Evolutionary conservation across 257 asterid genomes (phyloP).

Genomic region (Plectranthus barbatus): DNA sequence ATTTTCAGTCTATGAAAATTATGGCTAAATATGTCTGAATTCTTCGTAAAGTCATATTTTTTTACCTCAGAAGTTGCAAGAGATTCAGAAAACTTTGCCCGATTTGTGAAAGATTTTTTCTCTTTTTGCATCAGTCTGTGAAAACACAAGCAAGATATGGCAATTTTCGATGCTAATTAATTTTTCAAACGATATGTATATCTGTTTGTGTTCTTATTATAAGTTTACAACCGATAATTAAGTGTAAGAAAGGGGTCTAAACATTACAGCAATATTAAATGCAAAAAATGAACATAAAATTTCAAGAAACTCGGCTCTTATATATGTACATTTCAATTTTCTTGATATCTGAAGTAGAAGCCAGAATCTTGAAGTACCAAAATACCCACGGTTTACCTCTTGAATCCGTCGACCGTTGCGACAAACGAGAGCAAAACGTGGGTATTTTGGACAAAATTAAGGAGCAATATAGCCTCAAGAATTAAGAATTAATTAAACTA

Average conservation of each 20-base stretch:
- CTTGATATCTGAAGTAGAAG: slow-evolving; percentile 20
- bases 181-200: no score
- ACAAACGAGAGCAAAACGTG: slow-evolving; percentile 51
- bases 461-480: neutral
- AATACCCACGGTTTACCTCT: slow-evolving; percentile 80
- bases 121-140: slow-evolving; percentile 12
- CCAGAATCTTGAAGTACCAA: slow-evolving; percentile 40
- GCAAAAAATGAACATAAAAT: neutral
- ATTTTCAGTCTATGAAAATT: slow-evolving; percentile 6
- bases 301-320: slow-evolving; percentile 13
- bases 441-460: slow-evolving; percentile 56
- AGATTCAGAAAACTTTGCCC: neutral
- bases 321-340: slow-evolving; percentile 15
- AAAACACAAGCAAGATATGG: neutral
- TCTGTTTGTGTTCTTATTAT: no score
- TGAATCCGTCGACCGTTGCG: neutral
- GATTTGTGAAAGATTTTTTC: slow-evolving; percentile 3
- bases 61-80: neutral
- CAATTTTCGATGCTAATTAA: no score
- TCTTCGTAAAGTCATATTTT: slow-evolving; percentile 20
- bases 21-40: slow-evolving; percentile 30
- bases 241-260: neutral
- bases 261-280: neutral
- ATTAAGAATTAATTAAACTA: neutral
- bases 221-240: neutral